Percentiles rank a stretch among this genome's conserved stretches.
Evolutionary conservation across 2,329 filamentous ascomycete species (phyloP).

Genomic region (Hortaea sp.): DNA sequence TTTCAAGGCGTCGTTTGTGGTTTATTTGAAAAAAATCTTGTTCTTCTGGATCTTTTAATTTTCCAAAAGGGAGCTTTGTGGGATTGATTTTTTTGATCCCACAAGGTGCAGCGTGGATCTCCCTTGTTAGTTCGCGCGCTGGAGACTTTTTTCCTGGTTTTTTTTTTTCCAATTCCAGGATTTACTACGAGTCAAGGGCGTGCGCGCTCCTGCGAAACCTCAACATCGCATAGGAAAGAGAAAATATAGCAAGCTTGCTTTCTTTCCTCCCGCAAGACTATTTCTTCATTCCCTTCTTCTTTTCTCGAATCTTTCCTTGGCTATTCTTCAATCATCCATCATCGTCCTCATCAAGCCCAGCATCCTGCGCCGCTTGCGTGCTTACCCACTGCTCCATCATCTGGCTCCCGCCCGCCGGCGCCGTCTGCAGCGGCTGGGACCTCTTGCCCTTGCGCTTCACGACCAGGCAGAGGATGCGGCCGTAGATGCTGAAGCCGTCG

Average conservation of each 20-base stretch:
- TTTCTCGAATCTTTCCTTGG: no score
- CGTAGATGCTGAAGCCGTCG: constrained; percentile 93
- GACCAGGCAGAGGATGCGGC: constrained; percentile 81
- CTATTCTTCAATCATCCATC: constrained; percentile 3
- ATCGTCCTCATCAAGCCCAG: constrained; percentile 22
- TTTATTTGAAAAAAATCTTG: background rate
- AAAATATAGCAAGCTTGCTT: background rate
- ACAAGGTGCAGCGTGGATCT: background rate
- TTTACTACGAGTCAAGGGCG: background rate
- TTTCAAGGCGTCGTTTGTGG: no score
- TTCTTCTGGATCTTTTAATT: background rate
- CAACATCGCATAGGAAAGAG: background rate
- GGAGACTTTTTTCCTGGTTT: background rate
- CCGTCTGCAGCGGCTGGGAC: constrained; percentile 13
- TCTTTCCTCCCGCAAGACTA: background rate
- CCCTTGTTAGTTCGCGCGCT: background rate
- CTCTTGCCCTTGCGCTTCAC: constrained; percentile 60
- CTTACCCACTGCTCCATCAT: constrained; percentile 32
- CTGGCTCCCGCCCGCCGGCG: constrained; percentile 21
- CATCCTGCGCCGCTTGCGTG: constrained; percentile 27
- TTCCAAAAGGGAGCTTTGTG: background rate
- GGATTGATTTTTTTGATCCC: background rate
- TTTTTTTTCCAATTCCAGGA: no score
- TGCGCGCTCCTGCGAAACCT: background rate
- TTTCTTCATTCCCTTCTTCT: background rate